These are phyloP conservation scores for Ascochyta viciae-villosae DNA, from an alignment of 2,329 filamentous ascomycete species.

Conservation along the genomic window DNA sequence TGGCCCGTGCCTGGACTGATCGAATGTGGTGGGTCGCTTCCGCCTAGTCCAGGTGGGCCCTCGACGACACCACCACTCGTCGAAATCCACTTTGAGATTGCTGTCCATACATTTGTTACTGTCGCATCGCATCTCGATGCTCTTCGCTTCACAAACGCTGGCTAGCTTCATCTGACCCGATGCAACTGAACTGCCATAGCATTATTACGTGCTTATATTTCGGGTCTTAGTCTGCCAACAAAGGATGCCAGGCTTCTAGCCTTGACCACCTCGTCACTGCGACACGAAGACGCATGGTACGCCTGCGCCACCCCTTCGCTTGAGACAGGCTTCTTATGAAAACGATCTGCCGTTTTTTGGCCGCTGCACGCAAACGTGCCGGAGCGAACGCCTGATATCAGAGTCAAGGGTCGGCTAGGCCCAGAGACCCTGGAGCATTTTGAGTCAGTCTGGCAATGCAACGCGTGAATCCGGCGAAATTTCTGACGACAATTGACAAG, in stretches of 20 bases:
- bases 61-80: background rate
- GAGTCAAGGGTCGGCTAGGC: background rate
- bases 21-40: background rate
- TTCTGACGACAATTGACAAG: background rate
- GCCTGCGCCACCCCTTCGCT: background rate
- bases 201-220: background rate
- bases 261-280: background rate
- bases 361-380: constrained; percentile 1
- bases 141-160: background rate
- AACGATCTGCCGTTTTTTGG: background rate
- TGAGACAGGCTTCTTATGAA: constrained; percentile 8
- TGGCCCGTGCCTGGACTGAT: constrained; percentile 3
- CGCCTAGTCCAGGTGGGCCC: background rate
- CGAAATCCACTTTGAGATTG: background rate
- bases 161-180: background rate
- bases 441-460: constrained; percentile 1
- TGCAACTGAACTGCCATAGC: background rate
- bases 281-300: background rate
- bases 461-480: background rate
- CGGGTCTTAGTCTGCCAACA: background rate
- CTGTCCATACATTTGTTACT: background rate
- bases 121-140: background rate
- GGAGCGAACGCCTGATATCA: background rate
- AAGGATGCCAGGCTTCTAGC: background rate
- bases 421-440: background rate